A percentile compares a stretch with the other conserved stretches of the same genome.
Conservation (phyloP, 2,329 filamentous ascomycete species). For the Beauveria pseudobassiana region DNA sequence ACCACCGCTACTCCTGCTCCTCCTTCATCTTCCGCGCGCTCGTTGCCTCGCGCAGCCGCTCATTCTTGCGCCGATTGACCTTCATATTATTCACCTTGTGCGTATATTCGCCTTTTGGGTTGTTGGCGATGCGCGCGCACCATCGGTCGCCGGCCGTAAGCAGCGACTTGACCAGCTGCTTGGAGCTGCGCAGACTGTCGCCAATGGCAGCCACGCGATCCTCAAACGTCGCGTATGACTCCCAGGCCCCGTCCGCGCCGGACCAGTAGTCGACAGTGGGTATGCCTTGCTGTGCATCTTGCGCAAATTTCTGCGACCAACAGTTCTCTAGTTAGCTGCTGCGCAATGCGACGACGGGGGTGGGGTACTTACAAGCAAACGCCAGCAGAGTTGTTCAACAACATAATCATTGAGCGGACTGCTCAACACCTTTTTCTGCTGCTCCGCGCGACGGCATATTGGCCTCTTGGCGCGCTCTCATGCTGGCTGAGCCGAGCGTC, state of each 20-base stretch:
- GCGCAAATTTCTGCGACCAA: slow-evolving; percentile 14
- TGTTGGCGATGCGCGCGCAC: slow-evolving; percentile 20
- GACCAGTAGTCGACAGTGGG: slow-evolving; percentile 20
- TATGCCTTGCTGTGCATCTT: slow-evolving; percentile 21
- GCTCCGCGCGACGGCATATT: slow-evolving; percentile 10
- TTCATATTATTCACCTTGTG: slow-evolving; percentile 19
- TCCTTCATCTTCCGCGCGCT: neutral
- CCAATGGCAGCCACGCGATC: slow-evolving; percentile 20
- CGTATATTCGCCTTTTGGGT: slow-evolving; percentile 19
- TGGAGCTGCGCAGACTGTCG: slow-evolving; percentile 17
- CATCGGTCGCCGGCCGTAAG: slow-evolving; percentile 19
- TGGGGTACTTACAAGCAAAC: slow-evolving; percentile 15
- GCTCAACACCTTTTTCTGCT: slow-evolving; percentile 18
- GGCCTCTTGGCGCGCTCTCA: neutral
- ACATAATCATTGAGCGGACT: slow-evolving; percentile 17
- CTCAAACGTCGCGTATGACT: slow-evolving; percentile 20
- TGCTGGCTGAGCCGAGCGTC: neutral
- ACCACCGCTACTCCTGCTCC: neutral
- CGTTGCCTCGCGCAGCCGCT: neutral
- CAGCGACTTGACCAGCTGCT: slow-evolving; percentile 23
- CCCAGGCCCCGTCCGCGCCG: slow-evolving; percentile 22
- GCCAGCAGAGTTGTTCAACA: slow-evolving; percentile 20
- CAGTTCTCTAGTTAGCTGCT: neutral
- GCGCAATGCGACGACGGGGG: too few relatives aligned
- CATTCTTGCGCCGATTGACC: slow-evolving; percentile 19